Conservation (phyloP, 2,329 filamentous ascomycete genomes). For the Stachybotrys echinatus region DNA sequence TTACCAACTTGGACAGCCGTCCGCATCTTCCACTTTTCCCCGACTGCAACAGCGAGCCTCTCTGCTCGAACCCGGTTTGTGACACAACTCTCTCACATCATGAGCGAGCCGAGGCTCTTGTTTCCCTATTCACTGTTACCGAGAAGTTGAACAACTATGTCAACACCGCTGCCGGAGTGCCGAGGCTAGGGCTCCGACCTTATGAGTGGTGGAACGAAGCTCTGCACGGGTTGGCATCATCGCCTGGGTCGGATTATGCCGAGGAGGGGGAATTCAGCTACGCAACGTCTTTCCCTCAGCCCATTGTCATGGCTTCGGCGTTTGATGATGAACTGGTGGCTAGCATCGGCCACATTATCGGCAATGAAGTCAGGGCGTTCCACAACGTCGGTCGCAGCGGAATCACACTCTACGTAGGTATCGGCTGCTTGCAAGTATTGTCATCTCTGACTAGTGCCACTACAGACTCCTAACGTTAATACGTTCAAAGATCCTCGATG, state of each 20-base stretch:
- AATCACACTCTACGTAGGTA: constrained; percentile 50
- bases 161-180: constrained; percentile 35
- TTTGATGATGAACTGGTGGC: constrained; percentile 32
- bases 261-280: constrained; percentile 36
- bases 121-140: constrained; percentile 22
- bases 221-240: constrained; percentile 53
- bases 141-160: constrained; percentile 26
- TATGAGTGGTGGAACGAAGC: constrained; percentile 61
- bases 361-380: constrained; percentile 59
- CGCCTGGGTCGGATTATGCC: constrained; percentile 10
- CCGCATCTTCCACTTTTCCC: constrained; percentile 13
- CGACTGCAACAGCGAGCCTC: constrained; percentile 23
- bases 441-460: not conserved
- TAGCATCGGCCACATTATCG: constrained; percentile 38
- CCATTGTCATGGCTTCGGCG: constrained; percentile 41
- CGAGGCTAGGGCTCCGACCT: constrained; percentile 48
- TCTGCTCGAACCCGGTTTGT: constrained; percentile 26
- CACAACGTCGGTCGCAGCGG: constrained; percentile 52
- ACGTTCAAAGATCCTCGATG: constrained; percentile 57
- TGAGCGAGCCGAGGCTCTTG: constrained; percentile 22
- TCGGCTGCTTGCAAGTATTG: no score
- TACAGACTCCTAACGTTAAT: constrained; percentile 53
- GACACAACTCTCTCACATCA: constrained; percentile 13
- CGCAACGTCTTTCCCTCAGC: constrained; percentile 60
- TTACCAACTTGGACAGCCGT: not conserved